Base-by-base conservation (phyloP, 306 rosid genomes). In the Inga oerstediana region DNA sequence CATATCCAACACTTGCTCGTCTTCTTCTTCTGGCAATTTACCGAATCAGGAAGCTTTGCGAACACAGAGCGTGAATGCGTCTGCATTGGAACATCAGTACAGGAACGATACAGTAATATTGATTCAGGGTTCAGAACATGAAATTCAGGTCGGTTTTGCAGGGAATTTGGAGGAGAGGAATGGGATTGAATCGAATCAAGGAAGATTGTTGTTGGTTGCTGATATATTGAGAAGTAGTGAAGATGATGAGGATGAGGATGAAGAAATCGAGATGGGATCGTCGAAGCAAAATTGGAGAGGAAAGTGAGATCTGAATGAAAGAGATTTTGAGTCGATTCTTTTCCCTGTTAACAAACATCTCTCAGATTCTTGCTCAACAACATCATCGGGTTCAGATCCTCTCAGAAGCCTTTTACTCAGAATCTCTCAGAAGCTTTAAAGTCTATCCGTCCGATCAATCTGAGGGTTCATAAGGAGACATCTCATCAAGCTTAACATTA, bases 31-130 rank as follows among this genome's bases (percentile, higher is more conserved):
- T 71, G 44, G 8, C 1, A 8, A 11, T 69, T 37, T 39, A 1
- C 80, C 86, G 2, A 48, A 85, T 48, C 79, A 76, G 59, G 87
- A 79, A 22, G 75, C 69, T n/a, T 64, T 75, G 22, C 80, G 79
- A 58, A n/a, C 32, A 4, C 20, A 85, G 11, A 79, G 73, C 32
- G 10, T 67, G 17, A n/a, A 17, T 64, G n/a, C 69, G 9, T 79
- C 89, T 45, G 81, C 90, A 8, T 52, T 83, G 62, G 91, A 86
- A 67, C 80, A 86, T 75, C 96, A 85, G 20, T 89, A 81, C 9
- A 81, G 85, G 54, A 87, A 78, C 41, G 85, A 76, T 32, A 78
- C 77, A 54, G 82, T 88, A 32, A 74, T 91, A 7, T 74, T 85
- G 61, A 79, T 91, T 66, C 85, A 88, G 78, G 87, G 85, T 59